Evolutionary conservation across 2,329 filamentous ascomycete species (phyloP), one percentile per base, ranked within the genome.

Genomic region (Paracorniculantispora psalliotae): DNA sequence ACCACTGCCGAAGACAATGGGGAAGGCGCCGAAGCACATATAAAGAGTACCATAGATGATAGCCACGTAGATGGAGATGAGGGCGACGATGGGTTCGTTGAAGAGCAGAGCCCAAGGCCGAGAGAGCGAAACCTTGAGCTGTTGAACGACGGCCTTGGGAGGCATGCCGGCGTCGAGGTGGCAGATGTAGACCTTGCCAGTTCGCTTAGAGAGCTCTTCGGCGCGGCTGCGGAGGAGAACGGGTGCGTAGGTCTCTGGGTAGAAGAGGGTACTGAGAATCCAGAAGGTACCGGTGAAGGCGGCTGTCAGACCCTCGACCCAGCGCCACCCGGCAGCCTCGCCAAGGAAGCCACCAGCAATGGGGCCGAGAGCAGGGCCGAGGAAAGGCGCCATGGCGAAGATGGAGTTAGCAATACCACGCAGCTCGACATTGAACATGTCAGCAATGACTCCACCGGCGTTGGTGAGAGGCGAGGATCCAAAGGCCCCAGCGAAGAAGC

Each of bases 51-150:
- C 75, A 65, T 82, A 82, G 59, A 82, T 69, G 59, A 82, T 85
- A 47, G 85, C 83, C 73, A 87, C 81, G 72, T 89, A 90, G 10
- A 89, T 75, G 4, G 81, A 82, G 0, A 83, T 74, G 1, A 89
- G 71, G 2, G 86, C 67, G 10, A 90, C 86, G 64, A 90, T 90
- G 2, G 88, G 87, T 64, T 91, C 88, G 57, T 73, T 73, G 75
- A 90, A 86, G 4, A 91, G 77, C 13, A 91, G 75, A 17, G 86
- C 72, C 87, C 86, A 90, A 0, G 88, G 88, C 1, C n/a, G n/a
- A n/a, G n/a, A n/a, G n/a, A n/a, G n/a, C n/a, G n/a, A n/a, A n/a
- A n/a, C n/a, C n/a, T n/a, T n/a, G n/a, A n/a, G n/a, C 88, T 79
- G 35, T 17, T 79, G 76, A 55, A 71, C 0, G n/a, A n/a, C n/a